Evolutionary conservation across 2,329 filamentous ascomycete genomes (phyloP), one percentile per base, ranked within the genome.

Genomic region (Arthrobotrys conoides): DNA sequence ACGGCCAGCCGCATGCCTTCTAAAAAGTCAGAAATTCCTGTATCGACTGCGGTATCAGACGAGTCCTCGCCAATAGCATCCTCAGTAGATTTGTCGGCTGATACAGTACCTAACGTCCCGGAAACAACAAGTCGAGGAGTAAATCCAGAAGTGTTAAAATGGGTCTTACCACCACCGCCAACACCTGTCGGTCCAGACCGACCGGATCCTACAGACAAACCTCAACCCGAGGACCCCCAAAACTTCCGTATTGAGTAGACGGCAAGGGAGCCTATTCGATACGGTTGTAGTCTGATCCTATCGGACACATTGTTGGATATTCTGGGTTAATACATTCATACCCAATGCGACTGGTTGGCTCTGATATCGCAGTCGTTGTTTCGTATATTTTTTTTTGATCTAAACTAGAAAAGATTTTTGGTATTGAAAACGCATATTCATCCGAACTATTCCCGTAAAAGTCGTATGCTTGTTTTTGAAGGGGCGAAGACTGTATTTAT

Each of bases 401-500:
- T 27, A 4, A 49, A 20, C 12, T 46, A 46, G 44, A 46, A 46
- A 46, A 20, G 8, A n/a, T n/a, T 18, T 51, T 27, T 27, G 20
- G 12, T 51, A 16, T 27, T 49, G 2, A 12, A 51, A 51, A 20
- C 5, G 24, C 53, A 38, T 59, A 59, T 36, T 59, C 30, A 30
- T 59, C 9, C 49, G 8, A 46, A 59, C 33, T 38, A 22, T 59
- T 59, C 38, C 38, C 48, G 51, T 51, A 20, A 64, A n/a, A 44
- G 41, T 49, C 18, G 41, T 51, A 30, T 33, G n/a, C 33, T 51
- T 33, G 8, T n/a, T 30, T 36, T 8, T 8, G 24, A 67, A n/a
- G 24, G 63, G 63, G 24, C 20, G 33, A 18, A 44, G 36, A 44
- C 36, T 41, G 57, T 61, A 61, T 61, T 61, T 44, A 61, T 61